Percentiles rank a stretch among this genome's conserved stretches.
phyloP scores from a whole-genome alignment of 2,329 filamentous ascomycete genomes.

The Ceratocystis diversiconidia region DNA sequence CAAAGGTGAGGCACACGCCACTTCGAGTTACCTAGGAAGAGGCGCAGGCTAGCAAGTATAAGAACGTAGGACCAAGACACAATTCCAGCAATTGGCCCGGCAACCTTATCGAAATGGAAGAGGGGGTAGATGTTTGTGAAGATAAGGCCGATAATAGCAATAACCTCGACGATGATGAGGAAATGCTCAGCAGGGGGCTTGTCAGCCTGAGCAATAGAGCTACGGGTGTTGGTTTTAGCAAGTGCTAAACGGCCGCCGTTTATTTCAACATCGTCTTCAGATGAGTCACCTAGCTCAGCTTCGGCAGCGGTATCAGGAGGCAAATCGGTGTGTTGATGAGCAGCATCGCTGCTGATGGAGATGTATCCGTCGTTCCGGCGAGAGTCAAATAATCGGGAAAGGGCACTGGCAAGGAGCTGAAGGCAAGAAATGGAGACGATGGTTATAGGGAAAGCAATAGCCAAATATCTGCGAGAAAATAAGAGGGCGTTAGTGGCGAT shows the following conservation, averaged over 20 bases:
- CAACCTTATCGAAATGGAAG: constrained; percentile 36
- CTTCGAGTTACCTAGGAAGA: constrained; percentile 51
- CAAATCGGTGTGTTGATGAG: constrained; percentile 37
- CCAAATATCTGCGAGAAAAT: constrained; percentile 50
- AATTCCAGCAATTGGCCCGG: constrained; percentile 36
- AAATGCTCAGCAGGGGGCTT: constrained; percentile 59
- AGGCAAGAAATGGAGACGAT: constrained; percentile 57
- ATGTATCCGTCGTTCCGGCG: constrained; percentile 9
- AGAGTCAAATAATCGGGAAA: background rate
- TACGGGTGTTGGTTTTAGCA: constrained; percentile 46
- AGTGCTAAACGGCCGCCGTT: constrained; percentile 43
- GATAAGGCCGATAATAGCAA: constrained; percentile 59
- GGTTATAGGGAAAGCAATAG: constrained; percentile 63
- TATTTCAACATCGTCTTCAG: constrained; percentile 42
- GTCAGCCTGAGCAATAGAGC: constrained; percentile 56
- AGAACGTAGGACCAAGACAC: constrained; percentile 71
- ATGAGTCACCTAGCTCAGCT: constrained; percentile 38
- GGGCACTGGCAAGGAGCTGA: constrained; percentile 39
- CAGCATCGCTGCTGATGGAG: constrained; percentile 19
- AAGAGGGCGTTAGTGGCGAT: background rate
- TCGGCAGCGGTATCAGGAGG: constrained; percentile 32
- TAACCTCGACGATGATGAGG: constrained; percentile 57
- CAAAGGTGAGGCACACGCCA: constrained; percentile 62
- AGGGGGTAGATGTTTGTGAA: constrained; percentile 53
- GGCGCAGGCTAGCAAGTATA: constrained; percentile 54